Conservation (phyloP, 2,329 filamentous ascomycete genomes). For the Trichoderma gracile region DNA sequence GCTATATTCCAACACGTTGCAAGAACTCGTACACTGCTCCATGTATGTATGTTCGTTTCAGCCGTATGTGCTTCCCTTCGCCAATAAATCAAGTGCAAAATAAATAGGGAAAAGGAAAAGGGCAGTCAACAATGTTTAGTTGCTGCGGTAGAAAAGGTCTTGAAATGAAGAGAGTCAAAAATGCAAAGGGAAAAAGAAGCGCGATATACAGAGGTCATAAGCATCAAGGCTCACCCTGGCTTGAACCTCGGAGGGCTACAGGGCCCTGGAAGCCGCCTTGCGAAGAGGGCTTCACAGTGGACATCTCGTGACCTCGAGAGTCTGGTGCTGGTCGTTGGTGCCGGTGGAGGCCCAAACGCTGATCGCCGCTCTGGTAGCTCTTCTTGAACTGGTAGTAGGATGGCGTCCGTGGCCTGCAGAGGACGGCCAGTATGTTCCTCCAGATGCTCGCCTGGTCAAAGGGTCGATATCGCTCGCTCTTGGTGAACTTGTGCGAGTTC, state of each 20-base stretch:
- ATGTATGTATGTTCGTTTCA: conserved; percentile 19
- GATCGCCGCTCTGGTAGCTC: conserved; percentile 75
- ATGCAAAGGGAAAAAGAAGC: neutral
- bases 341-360: conserved; percentile 66
- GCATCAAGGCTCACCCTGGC: conserved; percentile 27
- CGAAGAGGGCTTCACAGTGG: conserved; percentile 53
- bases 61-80: conserved; percentile 12
- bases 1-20: conserved; percentile 18
- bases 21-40: conserved; percentile 25
- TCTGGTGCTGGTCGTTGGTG: conserved; percentile 47
- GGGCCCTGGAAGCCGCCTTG: conserved; percentile 55
- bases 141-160: no score
- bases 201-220: conserved; percentile 21
- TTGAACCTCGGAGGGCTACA: conserved; percentile 45
- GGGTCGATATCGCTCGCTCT: conserved; percentile 85
- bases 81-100: conserved; percentile 4
- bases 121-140: neutral
- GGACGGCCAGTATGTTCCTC: conserved; percentile 78
- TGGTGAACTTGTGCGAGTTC: conserved; percentile 92
- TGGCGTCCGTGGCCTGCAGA: conserved; percentile 80
- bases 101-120: no score
- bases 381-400: conserved; percentile 88
- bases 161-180: no score
- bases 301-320: conserved; percentile 70
- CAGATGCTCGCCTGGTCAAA: conserved; percentile 77